Conservation (phyloP, 805 yeast species). For the Candida peoriensis region DNA sequence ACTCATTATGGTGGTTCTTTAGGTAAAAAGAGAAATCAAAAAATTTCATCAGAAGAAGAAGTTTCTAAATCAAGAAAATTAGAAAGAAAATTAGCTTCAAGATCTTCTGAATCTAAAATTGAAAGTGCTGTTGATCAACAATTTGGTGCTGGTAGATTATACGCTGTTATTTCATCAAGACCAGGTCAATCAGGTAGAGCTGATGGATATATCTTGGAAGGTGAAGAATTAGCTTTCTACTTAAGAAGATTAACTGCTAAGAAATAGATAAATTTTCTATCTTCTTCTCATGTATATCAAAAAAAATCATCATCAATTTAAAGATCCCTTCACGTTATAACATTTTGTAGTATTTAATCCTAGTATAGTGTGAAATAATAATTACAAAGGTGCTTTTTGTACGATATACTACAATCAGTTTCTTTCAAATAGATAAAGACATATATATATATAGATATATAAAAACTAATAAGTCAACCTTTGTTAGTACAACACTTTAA, state of each 20-base stretch:
- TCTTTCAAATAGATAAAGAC: too few species aligned
- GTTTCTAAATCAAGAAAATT: constrained; percentile 68
- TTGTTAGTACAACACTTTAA: neutral
- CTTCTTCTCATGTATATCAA: too few species aligned
- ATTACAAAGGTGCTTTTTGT: too few species aligned
- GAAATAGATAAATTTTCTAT: constrained; percentile 67
- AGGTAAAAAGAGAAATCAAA: constrained; percentile 73
- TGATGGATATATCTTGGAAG: constrained; percentile 99
- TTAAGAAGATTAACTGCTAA: constrained; percentile 98
- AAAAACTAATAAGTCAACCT: too few species aligned
- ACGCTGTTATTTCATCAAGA: constrained; percentile 98
- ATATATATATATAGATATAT: too few species aligned
- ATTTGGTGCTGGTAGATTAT: constrained; percentile 98
- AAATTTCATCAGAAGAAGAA: constrained; percentile 49
- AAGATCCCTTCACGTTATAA: constrained; percentile 23
- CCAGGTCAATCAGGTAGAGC: constrained; percentile 99
- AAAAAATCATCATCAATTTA: constrained; percentile 21
- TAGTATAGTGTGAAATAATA: too few species aligned
- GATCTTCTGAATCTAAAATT: constrained; percentile 80
- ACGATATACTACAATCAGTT: too few species aligned
- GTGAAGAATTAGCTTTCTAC: constrained; percentile 99
- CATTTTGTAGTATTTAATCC: constrained; percentile 1
- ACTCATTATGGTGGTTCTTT: constrained; percentile 92
- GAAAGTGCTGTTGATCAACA: constrained; percentile 91
- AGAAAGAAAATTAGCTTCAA: constrained; percentile 89